Percentiles rank a stretch among this genome's conserved stretches.
Conservation (phyloP, 1,284 basidiomycete genomes). For the Cutaneotrichosporon sp. region DNA sequence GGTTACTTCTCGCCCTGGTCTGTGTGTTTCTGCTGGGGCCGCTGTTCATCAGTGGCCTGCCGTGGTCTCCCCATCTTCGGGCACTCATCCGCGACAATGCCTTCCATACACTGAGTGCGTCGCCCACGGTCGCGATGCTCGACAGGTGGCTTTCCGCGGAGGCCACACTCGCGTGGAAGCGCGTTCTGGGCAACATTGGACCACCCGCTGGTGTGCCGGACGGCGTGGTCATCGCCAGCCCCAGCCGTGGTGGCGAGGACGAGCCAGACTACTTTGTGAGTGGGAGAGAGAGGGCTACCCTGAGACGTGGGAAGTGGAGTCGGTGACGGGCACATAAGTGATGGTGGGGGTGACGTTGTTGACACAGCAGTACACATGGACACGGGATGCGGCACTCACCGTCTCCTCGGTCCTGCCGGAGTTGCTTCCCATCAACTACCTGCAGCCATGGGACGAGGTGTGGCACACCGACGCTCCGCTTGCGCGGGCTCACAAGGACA, state of each 20-base stretch:
- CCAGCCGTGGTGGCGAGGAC: conserved; percentile 31
- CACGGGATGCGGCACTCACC: conserved; percentile 49
- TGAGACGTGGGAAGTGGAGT: conserved; percentile 19
- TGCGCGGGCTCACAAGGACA: not conserved
- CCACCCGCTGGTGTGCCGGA: conserved; percentile 39
- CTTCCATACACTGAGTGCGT: not conserved
- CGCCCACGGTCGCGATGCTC: not conserved
- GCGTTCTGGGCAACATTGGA: conserved; percentile 41
- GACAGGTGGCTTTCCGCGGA: conserved; percentile 13
- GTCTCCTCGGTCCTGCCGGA: conserved; percentile 34
- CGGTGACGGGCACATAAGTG: no score
- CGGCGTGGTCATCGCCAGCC: conserved; percentile 50
- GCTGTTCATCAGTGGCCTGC: not conserved
- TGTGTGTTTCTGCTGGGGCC: not conserved
- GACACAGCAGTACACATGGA: conserved; percentile 50
- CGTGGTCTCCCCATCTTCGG: not conserved
- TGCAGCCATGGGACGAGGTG: conserved; percentile 21
- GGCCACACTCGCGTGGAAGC: conserved; percentile 17
- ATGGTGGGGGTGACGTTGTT: not conserved
- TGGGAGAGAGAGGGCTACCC: conserved; percentile 34
- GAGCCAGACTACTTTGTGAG: conserved; percentile 51
- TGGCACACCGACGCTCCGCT: not conserved
- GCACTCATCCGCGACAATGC: not conserved
- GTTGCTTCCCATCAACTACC: conserved; percentile 25
- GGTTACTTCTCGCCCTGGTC: not conserved